Percentiles rank a stretch among this genome's conserved stretches.
These are phyloP conservation scores for Phytophthora cryptogea DNA, from an alignment of 352 stramenopile species.

Conservation along the genomic window DNA sequence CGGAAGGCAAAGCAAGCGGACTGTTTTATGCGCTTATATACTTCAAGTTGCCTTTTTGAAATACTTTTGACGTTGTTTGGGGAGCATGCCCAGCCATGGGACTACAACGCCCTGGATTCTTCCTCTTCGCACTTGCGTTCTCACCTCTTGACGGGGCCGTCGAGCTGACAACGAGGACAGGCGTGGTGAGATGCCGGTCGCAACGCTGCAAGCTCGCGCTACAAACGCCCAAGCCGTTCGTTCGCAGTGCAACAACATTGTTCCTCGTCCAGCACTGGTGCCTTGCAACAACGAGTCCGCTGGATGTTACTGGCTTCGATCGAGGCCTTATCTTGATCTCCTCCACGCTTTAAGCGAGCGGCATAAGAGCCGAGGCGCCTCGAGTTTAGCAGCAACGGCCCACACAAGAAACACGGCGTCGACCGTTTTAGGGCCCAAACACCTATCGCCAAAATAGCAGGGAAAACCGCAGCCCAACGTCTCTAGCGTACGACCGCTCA, in stretches of 20 bases:
- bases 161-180: not conserved
- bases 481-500: conserved; percentile 1
- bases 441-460: not conserved
- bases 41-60: not conserved
- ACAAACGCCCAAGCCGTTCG: not conserved
- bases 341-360: not conserved
- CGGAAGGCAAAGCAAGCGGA: too few relatives aligned
- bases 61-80: not conserved
- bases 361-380: not conserved
- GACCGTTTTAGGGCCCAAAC: not conserved
- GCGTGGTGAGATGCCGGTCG: not conserved
- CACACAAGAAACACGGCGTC: not conserved
- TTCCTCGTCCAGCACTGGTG: not conserved
- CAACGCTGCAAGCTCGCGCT: not conserved
- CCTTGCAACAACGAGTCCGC: not conserved
- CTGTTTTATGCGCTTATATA: not conserved
- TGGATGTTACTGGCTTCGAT: not conserved
- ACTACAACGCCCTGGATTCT: not conserved
- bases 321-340: not conserved
- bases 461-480: not conserved
- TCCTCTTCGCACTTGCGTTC: not conserved
- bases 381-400: not conserved
- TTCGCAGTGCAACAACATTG: not conserved
- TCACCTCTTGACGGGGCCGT: not conserved
- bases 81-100: not conserved